These are phyloP conservation scores for Xenosphaeropsis pyriputrescens DNA, from an alignment of 2,329 filamentous ascomycete genomes.

Conservation along the genomic window DNA sequence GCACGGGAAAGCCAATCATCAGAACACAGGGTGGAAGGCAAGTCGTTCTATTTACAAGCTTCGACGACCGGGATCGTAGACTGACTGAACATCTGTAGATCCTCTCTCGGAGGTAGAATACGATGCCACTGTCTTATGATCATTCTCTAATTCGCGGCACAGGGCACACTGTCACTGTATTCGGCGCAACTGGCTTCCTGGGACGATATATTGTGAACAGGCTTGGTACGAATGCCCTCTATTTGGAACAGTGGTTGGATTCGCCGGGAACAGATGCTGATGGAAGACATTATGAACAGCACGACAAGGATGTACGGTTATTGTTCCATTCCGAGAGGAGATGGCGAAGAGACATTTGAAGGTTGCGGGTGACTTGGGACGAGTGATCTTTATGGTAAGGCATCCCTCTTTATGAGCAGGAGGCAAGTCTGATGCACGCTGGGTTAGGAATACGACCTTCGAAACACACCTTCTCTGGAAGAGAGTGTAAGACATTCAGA, in stretches of 20 bases:
- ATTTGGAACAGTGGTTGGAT: neutral
- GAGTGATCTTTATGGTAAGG: constrained; percentile 66
- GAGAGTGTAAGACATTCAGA: constrained; percentile 95
- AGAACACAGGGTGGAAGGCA: constrained; percentile 82
- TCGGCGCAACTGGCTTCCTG: constrained; percentile 90
- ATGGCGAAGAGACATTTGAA: constrained; percentile 97
- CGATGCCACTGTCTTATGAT: too few relatives aligned
- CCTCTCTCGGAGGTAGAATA: constrained; percentile 66
- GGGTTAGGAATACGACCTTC: constrained; percentile 82
- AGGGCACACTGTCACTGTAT: constrained; percentile 95
- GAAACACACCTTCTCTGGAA: constrained; percentile 90
- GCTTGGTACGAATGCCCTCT: constrained; percentile 44
- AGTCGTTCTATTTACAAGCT: constrained; percentile 17
- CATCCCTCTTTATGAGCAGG: constrained; percentile 7
- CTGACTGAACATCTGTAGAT: constrained; percentile 31
- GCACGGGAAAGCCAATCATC: constrained; percentile 91
- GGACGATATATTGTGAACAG: constrained; percentile 96
- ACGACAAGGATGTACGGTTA: constrained; percentile 83
- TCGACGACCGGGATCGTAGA: too few relatives aligned
- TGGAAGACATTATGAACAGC: constrained; percentile 33
- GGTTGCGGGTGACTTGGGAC: constrained; percentile 84
- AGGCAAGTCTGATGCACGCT: neutral
- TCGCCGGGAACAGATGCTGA: too few relatives aligned
- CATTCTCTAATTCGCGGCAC: constrained; percentile 5
- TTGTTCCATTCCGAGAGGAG: constrained; percentile 89